Conservation (phyloP, 306 rosid species). For the Rosa rugosa region DNA sequence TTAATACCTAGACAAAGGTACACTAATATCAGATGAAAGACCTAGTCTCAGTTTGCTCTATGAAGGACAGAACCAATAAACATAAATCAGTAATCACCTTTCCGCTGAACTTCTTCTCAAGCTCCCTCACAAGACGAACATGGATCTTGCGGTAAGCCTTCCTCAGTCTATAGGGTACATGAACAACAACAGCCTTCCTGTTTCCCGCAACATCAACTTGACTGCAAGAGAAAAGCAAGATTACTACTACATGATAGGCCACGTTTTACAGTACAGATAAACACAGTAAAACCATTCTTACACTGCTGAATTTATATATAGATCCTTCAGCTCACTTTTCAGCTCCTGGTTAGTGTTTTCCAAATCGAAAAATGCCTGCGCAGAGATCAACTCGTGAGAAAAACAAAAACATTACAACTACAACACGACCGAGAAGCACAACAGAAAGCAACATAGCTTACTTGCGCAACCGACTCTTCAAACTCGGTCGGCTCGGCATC, state of each 20-base stretch:
- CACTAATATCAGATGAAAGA: background rate
- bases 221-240: constrained; percentile 31
- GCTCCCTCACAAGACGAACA: constrained; percentile 64
- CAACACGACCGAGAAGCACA: background rate
- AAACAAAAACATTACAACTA: background rate
- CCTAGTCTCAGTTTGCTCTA: background rate
- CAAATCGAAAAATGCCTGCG: constrained; percentile 70
- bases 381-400: background rate
- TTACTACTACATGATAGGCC: background rate
- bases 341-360: constrained; percentile 73
- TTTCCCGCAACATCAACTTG: constrained; percentile 61
- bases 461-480: constrained; percentile 78
- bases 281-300: constrained; percentile 21
- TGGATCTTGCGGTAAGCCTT: constrained; percentile 71
- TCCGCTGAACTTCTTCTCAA: constrained; percentile 78
- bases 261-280: background rate
- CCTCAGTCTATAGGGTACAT: constrained; percentile 69
- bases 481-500: constrained; percentile 67
- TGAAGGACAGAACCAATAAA: background rate
- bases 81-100: constrained; percentile 37
- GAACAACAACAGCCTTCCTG: constrained; percentile 66
- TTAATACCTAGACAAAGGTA: background rate
- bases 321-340: constrained; percentile 74
- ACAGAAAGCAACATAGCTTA: background rate
- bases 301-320: constrained; percentile 63